Evolutionary conservation across 805 yeast species (phyloP), one percentile per base, ranked within the genome.

Genomic region (Candida argentea): DNA sequence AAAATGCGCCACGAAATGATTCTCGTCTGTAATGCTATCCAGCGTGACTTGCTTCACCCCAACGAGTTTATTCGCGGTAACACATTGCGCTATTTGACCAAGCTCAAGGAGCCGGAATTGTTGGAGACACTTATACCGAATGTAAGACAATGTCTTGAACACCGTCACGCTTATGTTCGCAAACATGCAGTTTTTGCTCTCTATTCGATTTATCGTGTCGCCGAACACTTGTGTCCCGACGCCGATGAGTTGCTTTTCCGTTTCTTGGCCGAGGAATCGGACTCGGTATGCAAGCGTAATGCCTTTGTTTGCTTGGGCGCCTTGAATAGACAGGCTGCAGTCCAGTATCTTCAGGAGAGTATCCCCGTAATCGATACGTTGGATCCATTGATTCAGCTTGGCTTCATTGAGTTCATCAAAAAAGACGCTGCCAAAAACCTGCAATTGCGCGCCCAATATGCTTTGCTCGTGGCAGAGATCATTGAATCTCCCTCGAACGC

Each of bases 1-100:
- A 85, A 84, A 54, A 72, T 93, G 67, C 84, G 84, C 60, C 97
- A 89, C 55, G 99, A 91, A 61, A 91, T 91, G 97, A 89, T 93
- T 57, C 73, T 91, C 39, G 97, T 89, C 28, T 91, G 97, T 64
- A 93, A 93, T 55, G 95, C 97, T 30, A 85, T 91, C 47, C 94
- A 91, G 57, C 87, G 86, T 55, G 99, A 91, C 53, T 70, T 91
- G 44, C 96, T 87, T 59, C 98, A 93, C 59, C 95, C 98, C 28
- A 91, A 91, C 64, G 98, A 91, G 58, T 91, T 79, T 52, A 80
- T 91, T 39, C 75, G 97, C 47, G 99, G 99, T 42, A 85, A 85
- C 46, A 89, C 97, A 6, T 67, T 91, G 55, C 75, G 97, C 47
- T 89, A 86, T 55, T 68, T 93, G 48, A 73, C 89, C 35, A 93